These are phyloP conservation scores for Ceriops decandra DNA, from an alignment of 345 rosid species.

Conservation along the genomic window DNA sequence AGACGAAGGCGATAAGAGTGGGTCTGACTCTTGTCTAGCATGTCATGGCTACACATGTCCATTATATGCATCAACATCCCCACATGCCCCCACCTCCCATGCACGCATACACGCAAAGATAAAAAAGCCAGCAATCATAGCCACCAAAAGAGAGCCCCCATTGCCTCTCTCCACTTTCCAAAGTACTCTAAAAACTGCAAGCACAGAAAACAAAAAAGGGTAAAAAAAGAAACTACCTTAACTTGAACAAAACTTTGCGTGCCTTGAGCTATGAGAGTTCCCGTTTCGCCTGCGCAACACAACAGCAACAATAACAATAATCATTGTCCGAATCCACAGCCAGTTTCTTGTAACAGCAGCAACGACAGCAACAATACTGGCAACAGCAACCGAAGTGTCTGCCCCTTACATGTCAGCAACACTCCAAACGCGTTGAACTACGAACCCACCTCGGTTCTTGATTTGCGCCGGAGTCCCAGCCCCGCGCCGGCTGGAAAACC, in stretches of 20 bases:
- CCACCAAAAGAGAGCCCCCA: constrained; percentile 47
- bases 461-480: constrained; percentile 52
- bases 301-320: constrained; percentile 9
- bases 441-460: constrained; percentile 88
- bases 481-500: constrained; percentile 38
- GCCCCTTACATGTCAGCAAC: constrained; percentile 6
- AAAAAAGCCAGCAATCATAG: constrained; percentile 51
- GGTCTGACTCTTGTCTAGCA: constrained; percentile 23
- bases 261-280: constrained; percentile 56
- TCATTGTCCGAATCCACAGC: constrained; percentile 23
- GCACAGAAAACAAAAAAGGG: not conserved
- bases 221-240: not conserved
- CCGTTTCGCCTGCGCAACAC: constrained; percentile 41
- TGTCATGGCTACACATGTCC: constrained; percentile 28
- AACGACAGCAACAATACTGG: constrained; percentile 10
- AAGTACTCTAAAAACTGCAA: not conserved
- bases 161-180: constrained; percentile 16
- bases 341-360: constrained; percentile 25
- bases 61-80: constrained; percentile 3
- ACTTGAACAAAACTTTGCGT: not conserved
- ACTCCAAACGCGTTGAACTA: constrained; percentile 23
- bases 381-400: constrained; percentile 18
- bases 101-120: constrained; percentile 47
- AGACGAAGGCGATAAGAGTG: constrained; percentile 3
- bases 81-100: constrained; percentile 5